These are phyloP conservation scores for Atkinsonella texensis DNA, from an alignment of 2,329 filamentous ascomycete genomes.

Conservation along the genomic window DNA sequence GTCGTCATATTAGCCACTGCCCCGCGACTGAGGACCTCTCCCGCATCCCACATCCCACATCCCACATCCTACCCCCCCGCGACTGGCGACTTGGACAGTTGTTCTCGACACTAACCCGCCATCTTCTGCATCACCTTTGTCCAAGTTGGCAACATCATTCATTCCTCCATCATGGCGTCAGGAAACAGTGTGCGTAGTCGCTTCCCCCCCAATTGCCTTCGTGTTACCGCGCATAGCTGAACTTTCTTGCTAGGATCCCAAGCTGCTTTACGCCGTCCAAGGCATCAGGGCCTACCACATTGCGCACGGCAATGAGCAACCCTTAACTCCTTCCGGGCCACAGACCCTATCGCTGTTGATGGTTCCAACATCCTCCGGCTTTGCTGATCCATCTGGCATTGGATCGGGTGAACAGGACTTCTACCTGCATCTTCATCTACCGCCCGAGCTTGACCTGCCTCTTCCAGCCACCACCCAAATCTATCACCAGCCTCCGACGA, in stretches of 20 bases:
- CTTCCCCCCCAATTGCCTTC: too few relatives aligned
- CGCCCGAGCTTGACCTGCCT: constrained; percentile 86
- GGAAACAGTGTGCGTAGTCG: constrained; percentile 18
- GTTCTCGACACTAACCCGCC: neutral
- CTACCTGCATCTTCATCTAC: constrained; percentile 89
- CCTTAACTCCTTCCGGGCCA: constrained; percentile 72
- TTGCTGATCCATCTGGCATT: constrained; percentile 41
- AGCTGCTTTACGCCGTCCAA: constrained; percentile 58
- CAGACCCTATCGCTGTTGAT: constrained; percentile 90
- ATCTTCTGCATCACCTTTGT: neutral
- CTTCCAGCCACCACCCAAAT: constrained; percentile 93
- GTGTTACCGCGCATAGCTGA: neutral
- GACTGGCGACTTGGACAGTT: constrained; percentile 7
- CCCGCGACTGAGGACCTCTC: too few relatives aligned
- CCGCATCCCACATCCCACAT: too few relatives aligned
- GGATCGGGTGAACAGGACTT: constrained; percentile 71
- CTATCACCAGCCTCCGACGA: constrained; percentile 85
- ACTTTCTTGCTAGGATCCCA: constrained; percentile 37
- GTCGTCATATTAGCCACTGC: too few relatives aligned
- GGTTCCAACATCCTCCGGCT: constrained; percentile 80
- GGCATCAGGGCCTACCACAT: constrained; percentile 89
- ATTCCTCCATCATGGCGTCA: constrained; percentile 15
- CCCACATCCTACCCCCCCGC: too few relatives aligned
- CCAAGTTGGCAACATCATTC: neutral
- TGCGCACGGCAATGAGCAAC: constrained; percentile 71